phyloP scores from a whole-genome alignment of 305 asterid species.

The Withania somnifera region DNA sequence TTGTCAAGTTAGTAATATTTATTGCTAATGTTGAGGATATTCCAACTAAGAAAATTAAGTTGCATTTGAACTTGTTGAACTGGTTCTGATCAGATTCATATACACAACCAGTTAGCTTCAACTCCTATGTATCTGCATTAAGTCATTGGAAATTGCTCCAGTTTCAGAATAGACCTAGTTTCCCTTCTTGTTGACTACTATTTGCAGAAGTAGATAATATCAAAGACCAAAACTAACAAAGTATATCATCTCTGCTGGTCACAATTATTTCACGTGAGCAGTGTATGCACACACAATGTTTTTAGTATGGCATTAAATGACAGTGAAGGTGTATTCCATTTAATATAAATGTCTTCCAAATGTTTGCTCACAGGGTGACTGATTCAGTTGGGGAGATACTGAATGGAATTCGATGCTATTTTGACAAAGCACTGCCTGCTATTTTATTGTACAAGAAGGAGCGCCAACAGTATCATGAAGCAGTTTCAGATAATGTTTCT shows the following conservation, averaged over 20 bases:
- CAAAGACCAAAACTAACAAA: background rate
- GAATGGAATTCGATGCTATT: constrained; percentile 76
- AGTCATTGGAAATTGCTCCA: background rate
- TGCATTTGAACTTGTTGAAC: background rate
- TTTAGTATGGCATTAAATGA: background rate
- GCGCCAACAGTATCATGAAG: constrained; percentile 72
- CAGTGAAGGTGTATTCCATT: background rate
- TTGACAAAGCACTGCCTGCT: constrained; percentile 72
- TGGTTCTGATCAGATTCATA: background rate
- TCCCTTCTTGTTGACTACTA: background rate
- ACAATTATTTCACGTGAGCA: background rate
- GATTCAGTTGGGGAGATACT: constrained; percentile 70
- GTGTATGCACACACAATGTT: background rate
- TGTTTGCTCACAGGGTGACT: constrained; percentile 41
- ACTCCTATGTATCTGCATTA: background rate
- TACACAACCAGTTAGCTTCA: background rate
- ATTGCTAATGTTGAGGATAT: background rate
- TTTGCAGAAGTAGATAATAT: background rate
- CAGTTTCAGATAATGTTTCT: constrained; percentile 42
- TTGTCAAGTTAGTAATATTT: background rate
- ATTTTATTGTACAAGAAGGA: constrained; percentile 82
- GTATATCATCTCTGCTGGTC: background rate
- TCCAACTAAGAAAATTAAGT: background rate
- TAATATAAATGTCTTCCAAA: background rate
- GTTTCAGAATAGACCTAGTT: background rate